phyloP scores from a whole-genome alignment of 495 filamentous ascomycete genomes.

The Penicillium paxilli region DNA sequence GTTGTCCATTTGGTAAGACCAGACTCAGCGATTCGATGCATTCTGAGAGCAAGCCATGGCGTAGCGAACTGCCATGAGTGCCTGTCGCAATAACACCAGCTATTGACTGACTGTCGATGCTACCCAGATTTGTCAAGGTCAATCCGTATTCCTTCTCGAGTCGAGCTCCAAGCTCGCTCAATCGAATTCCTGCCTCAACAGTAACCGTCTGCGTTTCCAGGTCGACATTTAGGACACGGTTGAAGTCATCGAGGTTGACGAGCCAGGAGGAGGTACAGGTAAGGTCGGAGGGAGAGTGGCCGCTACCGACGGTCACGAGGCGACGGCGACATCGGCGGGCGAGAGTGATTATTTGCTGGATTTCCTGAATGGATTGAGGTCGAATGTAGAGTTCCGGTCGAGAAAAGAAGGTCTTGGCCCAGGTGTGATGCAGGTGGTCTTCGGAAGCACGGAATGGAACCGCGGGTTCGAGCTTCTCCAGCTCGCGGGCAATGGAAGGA shows the following conservation, averaged over 20 bases:
- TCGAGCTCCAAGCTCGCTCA: slow-evolving; percentile 65
- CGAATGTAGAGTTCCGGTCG: slow-evolving; percentile 87
- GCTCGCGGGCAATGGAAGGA: slow-evolving; percentile 49
- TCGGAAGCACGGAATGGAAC: slow-evolving; percentile 75
- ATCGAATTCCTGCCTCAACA: slow-evolving; percentile 81
- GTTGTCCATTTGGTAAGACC: slow-evolving; percentile 79
- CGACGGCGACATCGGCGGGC: slow-evolving; percentile 80
- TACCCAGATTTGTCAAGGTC: slow-evolving; percentile 85
- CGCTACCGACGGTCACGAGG: slow-evolving; percentile 77
- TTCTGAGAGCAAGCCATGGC: slow-evolving; percentile 81
- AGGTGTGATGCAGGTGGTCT: slow-evolving; percentile 84
- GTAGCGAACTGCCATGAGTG: slow-evolving; percentile 86
- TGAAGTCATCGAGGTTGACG: slow-evolving; percentile 86
- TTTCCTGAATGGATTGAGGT: slow-evolving; percentile 73
- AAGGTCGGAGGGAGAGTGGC: slow-evolving; percentile 87
- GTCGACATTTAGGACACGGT: slow-evolving; percentile 68
- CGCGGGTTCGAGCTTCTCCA: slow-evolving; percentile 53
- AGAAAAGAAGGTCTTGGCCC: slow-evolving; percentile 89
- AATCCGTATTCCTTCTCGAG: slow-evolving; percentile 68
- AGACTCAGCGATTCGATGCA: slow-evolving; percentile 70
- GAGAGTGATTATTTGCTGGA: slow-evolving; percentile 78
- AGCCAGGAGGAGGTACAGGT: slow-evolving; percentile 96
- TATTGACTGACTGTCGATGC: slow-evolving; percentile 91
- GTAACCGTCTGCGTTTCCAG: slow-evolving; percentile 61
- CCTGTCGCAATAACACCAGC: slow-evolving; percentile 90